phyloP scores from a whole-genome alignment of 2,329 filamentous ascomycete species.

The Aspergillus unguis region DNA sequence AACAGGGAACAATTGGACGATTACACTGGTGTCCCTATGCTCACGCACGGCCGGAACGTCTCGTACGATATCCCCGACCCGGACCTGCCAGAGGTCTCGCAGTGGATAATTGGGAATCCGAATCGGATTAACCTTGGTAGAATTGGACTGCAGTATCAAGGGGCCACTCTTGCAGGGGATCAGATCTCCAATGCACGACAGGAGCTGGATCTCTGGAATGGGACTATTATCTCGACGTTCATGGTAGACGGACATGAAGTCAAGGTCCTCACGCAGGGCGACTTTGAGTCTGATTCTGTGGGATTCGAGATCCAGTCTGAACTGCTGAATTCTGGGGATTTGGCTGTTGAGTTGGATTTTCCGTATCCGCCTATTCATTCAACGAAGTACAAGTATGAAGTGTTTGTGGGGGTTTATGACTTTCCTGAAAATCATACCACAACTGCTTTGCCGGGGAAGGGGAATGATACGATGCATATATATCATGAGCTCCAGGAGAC shows the following conservation, averaged over 20 bases:
- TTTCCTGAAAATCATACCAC: conserved; percentile 14
- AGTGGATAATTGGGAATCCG: conserved; percentile 17
- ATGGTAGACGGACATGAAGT: conserved; percentile 3
- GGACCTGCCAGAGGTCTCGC: conserved; percentile 12
- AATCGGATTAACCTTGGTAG: conserved; percentile 18
- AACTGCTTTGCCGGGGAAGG: neutral
- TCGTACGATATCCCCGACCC: conserved; percentile 17
- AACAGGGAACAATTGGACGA: conserved; percentile 8
- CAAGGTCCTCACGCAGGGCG: conserved; percentile 13
- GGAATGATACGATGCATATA: conserved; percentile 1
- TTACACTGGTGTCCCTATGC: conserved; percentile 8
- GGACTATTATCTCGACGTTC: conserved; percentile 12
- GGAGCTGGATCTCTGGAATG: conserved; percentile 16
- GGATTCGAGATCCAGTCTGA: conserved; percentile 4
- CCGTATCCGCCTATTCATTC: conserved; percentile 16
- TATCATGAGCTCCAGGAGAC: conserved; percentile 15
- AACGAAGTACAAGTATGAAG: conserved; percentile 16
- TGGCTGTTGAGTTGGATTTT: conserved; percentile 14
- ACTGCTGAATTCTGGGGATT: conserved; percentile 2
- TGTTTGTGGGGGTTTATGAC: conserved; percentile 14
- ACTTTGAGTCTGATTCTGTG: conserved; percentile 12
- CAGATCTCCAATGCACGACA: conserved; percentile 8
- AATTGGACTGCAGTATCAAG: conserved; percentile 12
- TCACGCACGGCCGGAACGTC: conserved; percentile 15
- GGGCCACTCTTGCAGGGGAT: neutral